Conservation (phyloP, 2,329 filamentous ascomycete genomes). For the Pleurostoma richardsiae region DNA sequence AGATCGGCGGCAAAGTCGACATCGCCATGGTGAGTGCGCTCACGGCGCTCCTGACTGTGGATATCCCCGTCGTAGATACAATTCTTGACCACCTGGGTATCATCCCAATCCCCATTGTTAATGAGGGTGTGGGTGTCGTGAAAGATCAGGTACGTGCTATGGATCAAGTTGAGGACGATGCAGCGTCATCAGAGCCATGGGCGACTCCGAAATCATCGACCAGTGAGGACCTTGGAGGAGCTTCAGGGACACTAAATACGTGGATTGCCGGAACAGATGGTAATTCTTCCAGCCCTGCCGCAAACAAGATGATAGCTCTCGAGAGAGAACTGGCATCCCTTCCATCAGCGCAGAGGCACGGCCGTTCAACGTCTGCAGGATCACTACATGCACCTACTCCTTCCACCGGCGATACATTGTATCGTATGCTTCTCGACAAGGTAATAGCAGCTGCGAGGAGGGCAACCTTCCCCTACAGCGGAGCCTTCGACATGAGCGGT, state of each 20-base stretch:
- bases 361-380: too few species aligned
- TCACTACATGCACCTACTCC: background rate
- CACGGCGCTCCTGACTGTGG: background rate
- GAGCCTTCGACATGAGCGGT: background rate
- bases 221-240: too few species aligned
- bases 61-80: background rate
- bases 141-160: too few species aligned
- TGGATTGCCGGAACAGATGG: too few species aligned
- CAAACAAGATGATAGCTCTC: background rate
- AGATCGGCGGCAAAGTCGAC: background rate
- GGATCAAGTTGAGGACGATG: too few species aligned
- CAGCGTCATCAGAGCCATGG: too few species aligned
- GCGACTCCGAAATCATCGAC: too few species aligned
- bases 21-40: slow-evolving; percentile 4
- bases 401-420: background rate
- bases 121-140: background rate
- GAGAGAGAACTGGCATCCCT: background rate
- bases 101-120: background rate
- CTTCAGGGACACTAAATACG: too few species aligned
- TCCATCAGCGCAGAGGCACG: background rate
- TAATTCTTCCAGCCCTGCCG: background rate
- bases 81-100: slow-evolving; percentile 13
- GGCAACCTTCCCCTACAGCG: background rate
- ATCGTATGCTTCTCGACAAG: slow-evolving; percentile 4
- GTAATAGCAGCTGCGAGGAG: slow-evolving; percentile 5